phyloP scores from a whole-genome alignment of 140 eudicot species.

The Bidens hawaiensis region DNA sequence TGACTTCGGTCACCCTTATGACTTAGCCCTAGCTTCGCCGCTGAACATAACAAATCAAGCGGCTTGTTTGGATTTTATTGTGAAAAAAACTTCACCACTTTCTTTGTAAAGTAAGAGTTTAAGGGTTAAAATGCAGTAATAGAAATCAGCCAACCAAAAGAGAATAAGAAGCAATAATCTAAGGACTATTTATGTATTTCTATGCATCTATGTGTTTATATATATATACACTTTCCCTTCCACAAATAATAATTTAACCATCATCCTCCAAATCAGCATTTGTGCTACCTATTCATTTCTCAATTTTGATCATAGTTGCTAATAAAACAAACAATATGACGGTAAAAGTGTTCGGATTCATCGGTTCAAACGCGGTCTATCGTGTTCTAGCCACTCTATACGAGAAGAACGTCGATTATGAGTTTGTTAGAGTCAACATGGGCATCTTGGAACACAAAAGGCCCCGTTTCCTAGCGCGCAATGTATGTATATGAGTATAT shows the following conservation, averaged over 20 bases:
- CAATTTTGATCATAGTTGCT: too few relatives aligned
- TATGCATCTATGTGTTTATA: too few relatives aligned
- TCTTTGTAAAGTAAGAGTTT: too few relatives aligned
- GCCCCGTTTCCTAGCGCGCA: conserved; percentile 31
- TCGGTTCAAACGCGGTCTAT: conserved; percentile 30
- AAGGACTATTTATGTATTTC: background rate
- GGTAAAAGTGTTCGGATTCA: conserved; percentile 36
- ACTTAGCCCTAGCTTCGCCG: too few relatives aligned
- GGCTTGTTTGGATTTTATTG: too few relatives aligned
- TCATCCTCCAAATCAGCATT: background rate
- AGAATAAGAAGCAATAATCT: background rate
- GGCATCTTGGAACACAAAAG: conserved; percentile 31
- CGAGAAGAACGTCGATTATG: conserved; percentile 46
- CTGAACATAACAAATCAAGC: too few relatives aligned
- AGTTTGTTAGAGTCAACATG: conserved; percentile 31
- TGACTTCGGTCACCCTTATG: too few relatives aligned
- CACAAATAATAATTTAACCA: too few relatives aligned
- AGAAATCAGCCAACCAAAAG: background rate
- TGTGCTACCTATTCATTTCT: too few relatives aligned
- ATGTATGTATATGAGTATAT: conserved; percentile 32
- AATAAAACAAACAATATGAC: background rate
- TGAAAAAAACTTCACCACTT: too few relatives aligned
- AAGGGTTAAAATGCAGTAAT: background rate
- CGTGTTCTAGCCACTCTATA: conserved; percentile 28
- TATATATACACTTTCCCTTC: background rate